Conservation (phyloP, 2,329 filamentous ascomycete species). For the Leptodontidium sp. region DNA sequence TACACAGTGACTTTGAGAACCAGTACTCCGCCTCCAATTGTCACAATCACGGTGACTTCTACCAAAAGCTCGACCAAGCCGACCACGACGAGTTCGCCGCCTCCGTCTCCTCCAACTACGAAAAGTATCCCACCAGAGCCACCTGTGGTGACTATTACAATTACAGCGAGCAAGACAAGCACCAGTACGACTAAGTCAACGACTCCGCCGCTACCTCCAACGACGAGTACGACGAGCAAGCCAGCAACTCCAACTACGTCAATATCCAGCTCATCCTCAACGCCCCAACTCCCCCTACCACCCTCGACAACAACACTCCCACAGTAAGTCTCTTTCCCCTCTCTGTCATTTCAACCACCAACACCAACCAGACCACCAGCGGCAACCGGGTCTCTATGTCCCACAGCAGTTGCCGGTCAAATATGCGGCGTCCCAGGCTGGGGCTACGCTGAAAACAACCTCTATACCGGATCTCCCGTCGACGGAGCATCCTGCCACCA, state of each 20-base stretch:
- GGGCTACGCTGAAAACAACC: conserved; percentile 35
- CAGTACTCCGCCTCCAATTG: conserved; percentile 9
- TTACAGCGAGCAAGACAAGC: neutral
- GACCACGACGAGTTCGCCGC: neutral
- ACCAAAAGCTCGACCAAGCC: conserved; percentile 10
- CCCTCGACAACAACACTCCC: neutral
- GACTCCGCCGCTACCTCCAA: neutral
- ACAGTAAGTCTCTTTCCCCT: neutral
- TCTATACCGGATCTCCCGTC: conserved; percentile 26
- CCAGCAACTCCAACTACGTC: neutral
- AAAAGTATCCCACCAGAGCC: neutral
- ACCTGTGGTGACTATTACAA: conserved; percentile 1
- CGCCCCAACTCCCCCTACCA: neutral
- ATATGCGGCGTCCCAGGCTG: conserved; percentile 31
- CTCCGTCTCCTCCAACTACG: neutral
- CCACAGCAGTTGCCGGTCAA: conserved; percentile 22
- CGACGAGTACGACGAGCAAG: neutral
- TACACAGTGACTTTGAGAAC: conserved; percentile 19
- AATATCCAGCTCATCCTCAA: neutral
- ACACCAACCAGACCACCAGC: neutral
- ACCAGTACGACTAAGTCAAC: neutral
- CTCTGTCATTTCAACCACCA: neutral
- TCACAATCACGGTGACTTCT: conserved; percentile 20
- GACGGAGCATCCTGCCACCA: conserved; percentile 31
- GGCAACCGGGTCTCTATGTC: conserved; percentile 26